phyloP scores from a whole-genome alignment of 2,329 filamentous ascomycete genomes.

The Hypoxylon sp. region DNA sequence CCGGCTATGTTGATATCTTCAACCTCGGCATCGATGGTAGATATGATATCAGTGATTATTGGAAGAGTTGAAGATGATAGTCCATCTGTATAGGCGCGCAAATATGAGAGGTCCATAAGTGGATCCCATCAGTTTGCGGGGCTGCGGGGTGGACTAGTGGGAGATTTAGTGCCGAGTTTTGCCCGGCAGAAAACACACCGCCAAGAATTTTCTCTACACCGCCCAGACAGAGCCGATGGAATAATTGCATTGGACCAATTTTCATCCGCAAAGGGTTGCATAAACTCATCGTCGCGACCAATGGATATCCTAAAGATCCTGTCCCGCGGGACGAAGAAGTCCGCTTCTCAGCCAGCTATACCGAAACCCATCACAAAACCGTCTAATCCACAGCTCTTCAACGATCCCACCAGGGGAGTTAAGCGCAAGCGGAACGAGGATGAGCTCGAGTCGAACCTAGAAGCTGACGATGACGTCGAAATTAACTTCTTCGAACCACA shows the following conservation, averaged over 20 bases:
- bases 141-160: slow-evolving; percentile 26
- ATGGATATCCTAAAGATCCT: slow-evolving; percentile 84
- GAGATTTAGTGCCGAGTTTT: slow-evolving; percentile 25
- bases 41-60: background rate
- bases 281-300: slow-evolving; percentile 16
- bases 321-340: slow-evolving; percentile 76
- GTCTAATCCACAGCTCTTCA: slow-evolving; percentile 78
- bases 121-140: slow-evolving; percentile 12
- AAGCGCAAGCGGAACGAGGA: slow-evolving; percentile 70
- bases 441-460: slow-evolving; percentile 49
- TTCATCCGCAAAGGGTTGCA: slow-evolving; percentile 6
- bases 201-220: slow-evolving; percentile 42
- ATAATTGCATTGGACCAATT: slow-evolving; percentile 31
- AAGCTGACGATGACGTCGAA: slow-evolving; percentile 56
- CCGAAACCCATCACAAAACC: slow-evolving; percentile 59
- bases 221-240: slow-evolving; percentile 19
- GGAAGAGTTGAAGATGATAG: slow-evolving; percentile 12
- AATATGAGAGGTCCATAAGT: background rate
- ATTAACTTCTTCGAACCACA: slow-evolving; percentile 73
- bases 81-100: slow-evolving; percentile 1
- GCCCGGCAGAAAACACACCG: slow-evolving; percentile 42
- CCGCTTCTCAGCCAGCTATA: slow-evolving; percentile 58
- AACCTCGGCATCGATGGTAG: slow-evolving; percentile 11
- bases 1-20: slow-evolving; percentile 3
- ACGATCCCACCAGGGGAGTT: slow-evolving; percentile 65